Base-by-base conservation (phyloP, 208 protist genomes). In the Acanthamoeba quina region DNA sequence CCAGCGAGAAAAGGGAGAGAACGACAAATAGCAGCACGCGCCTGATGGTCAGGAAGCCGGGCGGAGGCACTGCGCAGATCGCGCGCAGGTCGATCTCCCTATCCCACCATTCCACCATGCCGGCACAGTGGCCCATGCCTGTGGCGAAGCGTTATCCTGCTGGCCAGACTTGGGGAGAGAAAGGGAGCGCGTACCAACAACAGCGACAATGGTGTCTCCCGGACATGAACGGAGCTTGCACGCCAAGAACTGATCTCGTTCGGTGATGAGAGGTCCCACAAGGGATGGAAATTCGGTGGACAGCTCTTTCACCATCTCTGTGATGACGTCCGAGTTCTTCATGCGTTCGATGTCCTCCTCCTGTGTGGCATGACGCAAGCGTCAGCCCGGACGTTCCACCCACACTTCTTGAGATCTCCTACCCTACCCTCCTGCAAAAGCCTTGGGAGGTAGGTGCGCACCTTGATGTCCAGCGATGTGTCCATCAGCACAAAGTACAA, bases 271-370 rank as follows among this genome's bases (percentile, higher is more conserved):
- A 26, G 47, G 80, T 7, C 15, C 37, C 80, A 88, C 80, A 15
- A 88, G 80, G 2, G 80, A 88, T 24, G 80, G 80, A 19, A 88
- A 88, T 26, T 88, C 52, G 9, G 47, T 37, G 47, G 31, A 24
- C 19, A 88, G 80, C 80, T 88, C 80, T 5, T 66, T 64, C 11
- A 64, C 80, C 54, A 88, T 66, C 80, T 88, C 80, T 17, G 80
- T 88, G 47, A 88, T 88, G 47, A 88, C 64, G 37, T 88, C 80
- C 3, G 49, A 64, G 24, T 88, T 88, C 37, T 88, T 88, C 47
- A 88, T 58, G 15, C 80, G 41, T 37, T 88, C 80, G n/a, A 88
- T 64, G 49, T 88, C 80, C 49, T 88, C 80, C 31, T 88, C 80
- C 62, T 70, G n/a, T 34, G 62, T 54, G 49, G 9, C 49, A 54